Evolutionary conservation across 2,329 filamentous ascomycete genomes (phyloP).

Genomic region (Aspergillus sp.): DNA sequence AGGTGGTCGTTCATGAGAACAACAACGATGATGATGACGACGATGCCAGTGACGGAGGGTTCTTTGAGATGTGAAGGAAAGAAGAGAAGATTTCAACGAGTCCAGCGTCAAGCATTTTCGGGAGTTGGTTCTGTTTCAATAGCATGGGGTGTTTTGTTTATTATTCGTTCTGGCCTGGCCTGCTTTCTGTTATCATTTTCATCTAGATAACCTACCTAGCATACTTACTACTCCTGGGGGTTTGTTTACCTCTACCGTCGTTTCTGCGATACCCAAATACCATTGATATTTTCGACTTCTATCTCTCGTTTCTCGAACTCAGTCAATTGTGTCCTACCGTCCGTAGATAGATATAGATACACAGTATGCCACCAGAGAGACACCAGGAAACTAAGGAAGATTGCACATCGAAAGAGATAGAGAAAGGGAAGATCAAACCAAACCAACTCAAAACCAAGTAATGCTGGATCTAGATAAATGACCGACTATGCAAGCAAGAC

Average conservation of each 20-base stretch:
- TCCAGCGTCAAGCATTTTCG: constrained; percentile 16
- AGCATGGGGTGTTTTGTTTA: constrained; percentile 1
- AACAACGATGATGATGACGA: constrained; percentile 19
- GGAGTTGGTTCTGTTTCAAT: constrained; percentile 14
- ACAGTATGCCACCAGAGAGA: background rate
- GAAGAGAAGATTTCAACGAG: background rate
- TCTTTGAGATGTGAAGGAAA: constrained; percentile 34
- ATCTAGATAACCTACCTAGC: constrained; percentile 1
- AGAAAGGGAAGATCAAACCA: background rate
- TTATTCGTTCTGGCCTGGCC: background rate
- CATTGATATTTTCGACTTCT: background rate
- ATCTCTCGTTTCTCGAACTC: background rate
- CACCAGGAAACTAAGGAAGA: background rate
- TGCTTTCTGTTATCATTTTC: constrained; percentile 1
- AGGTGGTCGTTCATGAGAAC: background rate
- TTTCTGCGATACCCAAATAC: background rate
- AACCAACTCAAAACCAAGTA: background rate
- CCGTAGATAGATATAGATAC: background rate
- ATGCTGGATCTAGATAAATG: background rate
- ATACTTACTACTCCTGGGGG: background rate
- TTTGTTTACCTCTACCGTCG: background rate
- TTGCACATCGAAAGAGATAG: constrained; percentile 8
- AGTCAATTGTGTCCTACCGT: background rate
- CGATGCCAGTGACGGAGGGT: constrained; percentile 41
- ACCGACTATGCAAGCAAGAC: background rate